Evolutionary conservation across 1,284 basidiomycete genomes (phyloP).

Genomic region (Phellopilus nigrolimitatus): DNA sequence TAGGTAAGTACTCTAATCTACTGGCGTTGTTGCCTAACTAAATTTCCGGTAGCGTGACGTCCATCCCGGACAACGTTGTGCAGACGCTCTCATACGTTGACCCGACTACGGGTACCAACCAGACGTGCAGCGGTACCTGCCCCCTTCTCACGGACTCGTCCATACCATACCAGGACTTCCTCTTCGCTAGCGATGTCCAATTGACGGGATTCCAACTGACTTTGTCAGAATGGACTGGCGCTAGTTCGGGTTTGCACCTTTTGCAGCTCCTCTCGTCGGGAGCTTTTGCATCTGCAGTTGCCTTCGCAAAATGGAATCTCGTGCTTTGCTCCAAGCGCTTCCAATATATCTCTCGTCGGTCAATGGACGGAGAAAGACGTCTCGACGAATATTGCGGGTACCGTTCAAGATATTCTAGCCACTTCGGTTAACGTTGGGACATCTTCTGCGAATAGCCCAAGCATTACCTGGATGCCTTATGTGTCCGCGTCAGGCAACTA

Average conservation of each 20-base stretch:
- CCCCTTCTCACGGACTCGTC: conserved; percentile 71
- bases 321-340: conserved; percentile 71
- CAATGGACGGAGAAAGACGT: conserved; percentile 63
- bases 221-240: conserved; percentile 73
- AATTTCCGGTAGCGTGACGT: conserved; percentile 54
- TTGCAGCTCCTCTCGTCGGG: conserved; percentile 90
- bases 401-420: conserved; percentile 70
- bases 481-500: conserved; percentile 87
- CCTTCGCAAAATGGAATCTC: conserved; percentile 56
- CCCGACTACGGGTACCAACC: conserved; percentile 65
- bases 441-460: conserved; percentile 54
- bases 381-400: conserved; percentile 74
- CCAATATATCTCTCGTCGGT: conserved; percentile 60
- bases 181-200: conserved; percentile 59
- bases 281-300: conserved; percentile 75
- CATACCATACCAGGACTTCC: conserved; percentile 84
- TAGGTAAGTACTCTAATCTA: conserved; percentile 48
- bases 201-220: conserved; percentile 85
- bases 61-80: conserved; percentile 85
- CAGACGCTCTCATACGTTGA: conserved; percentile 77
- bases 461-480: conserved; percentile 87
- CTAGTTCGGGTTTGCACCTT: conserved; percentile 79
- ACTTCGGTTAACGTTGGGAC: conserved; percentile 66
- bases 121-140: conserved; percentile 67
- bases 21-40: neutral